phyloP scores from a whole-genome alignment of 148 eudicot species.

The Fagopyrum homotropicum region DNA sequence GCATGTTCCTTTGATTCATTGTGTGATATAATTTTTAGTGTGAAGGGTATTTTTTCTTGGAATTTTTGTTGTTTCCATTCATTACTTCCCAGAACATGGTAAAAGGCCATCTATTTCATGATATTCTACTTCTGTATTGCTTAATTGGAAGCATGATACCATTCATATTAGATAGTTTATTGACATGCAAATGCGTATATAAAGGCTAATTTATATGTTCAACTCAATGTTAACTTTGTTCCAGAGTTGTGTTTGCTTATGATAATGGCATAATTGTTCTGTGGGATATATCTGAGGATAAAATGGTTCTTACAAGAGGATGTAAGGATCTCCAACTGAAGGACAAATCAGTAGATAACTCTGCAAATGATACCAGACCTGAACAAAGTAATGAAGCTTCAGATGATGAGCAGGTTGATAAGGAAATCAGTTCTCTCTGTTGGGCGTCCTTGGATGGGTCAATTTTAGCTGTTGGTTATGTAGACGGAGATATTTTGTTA shows the following conservation, averaged over 20 bases:
- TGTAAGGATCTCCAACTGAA: slow-evolving; percentile 43
- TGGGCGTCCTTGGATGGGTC: slow-evolving; percentile 97
- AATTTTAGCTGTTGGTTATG: slow-evolving; percentile 84
- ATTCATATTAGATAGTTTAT: background rate
- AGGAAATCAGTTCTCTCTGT: slow-evolving; percentile 82
- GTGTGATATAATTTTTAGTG: background rate
- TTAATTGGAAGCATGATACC: background rate
- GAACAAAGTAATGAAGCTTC: slow-evolving; percentile 26
- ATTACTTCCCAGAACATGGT: background rate
- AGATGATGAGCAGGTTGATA: slow-evolving; percentile 47
- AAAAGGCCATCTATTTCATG: background rate
- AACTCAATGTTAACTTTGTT: slow-evolving; percentile 16
- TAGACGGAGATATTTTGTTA: slow-evolving; percentile 91
- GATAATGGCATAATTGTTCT: slow-evolving; percentile 73
- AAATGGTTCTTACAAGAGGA: slow-evolving; percentile 55
- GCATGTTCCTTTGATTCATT: background rate
- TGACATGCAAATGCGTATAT: background rate
- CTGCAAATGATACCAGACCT: slow-evolving; percentile 25
- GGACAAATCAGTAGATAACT: slow-evolving; percentile 23
- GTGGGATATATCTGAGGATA: slow-evolving; percentile 76
- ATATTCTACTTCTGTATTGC: background rate
- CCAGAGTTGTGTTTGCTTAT: slow-evolving; percentile 79
- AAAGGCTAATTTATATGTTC: background rate
- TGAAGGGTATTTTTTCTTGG: background rate
- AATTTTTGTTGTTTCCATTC: background rate